Conservation (phyloP, 257 asterid genomes). For the Apocynum venetum region DNA sequence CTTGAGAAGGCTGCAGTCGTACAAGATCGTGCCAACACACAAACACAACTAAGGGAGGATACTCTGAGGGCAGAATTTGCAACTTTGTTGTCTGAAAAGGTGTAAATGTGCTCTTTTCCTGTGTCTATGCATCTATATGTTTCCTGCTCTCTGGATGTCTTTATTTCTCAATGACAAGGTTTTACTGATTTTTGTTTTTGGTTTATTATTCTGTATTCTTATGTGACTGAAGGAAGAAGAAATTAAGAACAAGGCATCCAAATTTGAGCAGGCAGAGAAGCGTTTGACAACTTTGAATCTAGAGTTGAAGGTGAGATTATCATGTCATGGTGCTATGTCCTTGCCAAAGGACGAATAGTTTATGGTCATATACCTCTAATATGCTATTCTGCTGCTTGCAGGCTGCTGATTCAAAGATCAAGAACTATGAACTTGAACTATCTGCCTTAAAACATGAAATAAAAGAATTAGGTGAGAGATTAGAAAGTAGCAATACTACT, state of each 20-base stretch:
- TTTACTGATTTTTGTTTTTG: slow-evolving; percentile 5
- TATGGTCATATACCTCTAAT: background rate
- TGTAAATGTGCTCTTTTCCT: slow-evolving; percentile 21
- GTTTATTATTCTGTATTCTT: slow-evolving; percentile 14
- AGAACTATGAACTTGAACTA: slow-evolving; percentile 64
- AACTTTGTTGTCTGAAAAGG: slow-evolving; percentile 67
- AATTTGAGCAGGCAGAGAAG: slow-evolving; percentile 82
- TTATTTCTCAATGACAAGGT: background rate
- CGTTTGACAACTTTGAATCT: slow-evolving; percentile 68
- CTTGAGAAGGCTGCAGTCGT: slow-evolving; percentile 87
- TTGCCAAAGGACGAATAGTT: background rate
- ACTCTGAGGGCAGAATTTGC: slow-evolving; percentile 76
- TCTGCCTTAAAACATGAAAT: slow-evolving; percentile 54
- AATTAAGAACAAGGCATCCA: slow-evolving; percentile 62
- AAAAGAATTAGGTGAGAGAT: slow-evolving; percentile 55
- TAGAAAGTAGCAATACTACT: slow-evolving; percentile 47
- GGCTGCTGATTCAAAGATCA: slow-evolving; percentile 88
- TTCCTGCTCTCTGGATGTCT: slow-evolving; percentile 7
- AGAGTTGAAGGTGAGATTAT: slow-evolving; percentile 71
- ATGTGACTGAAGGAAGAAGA: slow-evolving; percentile 66
- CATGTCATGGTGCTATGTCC: background rate
- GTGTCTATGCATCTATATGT: slow-evolving; percentile 1
- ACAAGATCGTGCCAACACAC: slow-evolving; percentile 79
- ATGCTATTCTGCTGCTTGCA: slow-evolving; percentile 22
- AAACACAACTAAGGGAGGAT: slow-evolving; percentile 79